Conservation (phyloP, 208 protist species). For the Borovskyia barvae region DNA sequence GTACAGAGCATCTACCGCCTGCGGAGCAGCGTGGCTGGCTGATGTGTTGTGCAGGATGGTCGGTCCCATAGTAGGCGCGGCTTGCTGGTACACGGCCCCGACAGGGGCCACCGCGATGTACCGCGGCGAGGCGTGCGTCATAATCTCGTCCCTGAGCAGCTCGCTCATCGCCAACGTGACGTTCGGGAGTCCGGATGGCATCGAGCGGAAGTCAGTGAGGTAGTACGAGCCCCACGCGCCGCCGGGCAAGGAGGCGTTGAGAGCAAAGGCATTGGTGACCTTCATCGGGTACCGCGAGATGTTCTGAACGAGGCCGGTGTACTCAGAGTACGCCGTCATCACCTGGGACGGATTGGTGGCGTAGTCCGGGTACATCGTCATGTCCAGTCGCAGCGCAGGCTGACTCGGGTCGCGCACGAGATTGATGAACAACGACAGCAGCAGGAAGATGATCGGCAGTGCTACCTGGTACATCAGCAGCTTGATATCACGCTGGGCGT, state of each 20-base stretch:
- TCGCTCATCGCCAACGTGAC: slow-evolving; percentile 35
- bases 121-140: slow-evolving; percentile 31
- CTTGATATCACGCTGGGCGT: slow-evolving; percentile 65
- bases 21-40: slow-evolving; percentile 45
- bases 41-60: slow-evolving; percentile 67
- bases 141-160: slow-evolving; percentile 25
- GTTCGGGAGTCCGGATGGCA: slow-evolving; percentile 14
- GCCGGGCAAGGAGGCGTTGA: slow-evolving; percentile 13
- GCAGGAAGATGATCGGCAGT: slow-evolving; percentile 69
- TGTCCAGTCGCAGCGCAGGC: slow-evolving; percentile 57
- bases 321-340: slow-evolving; percentile 25
- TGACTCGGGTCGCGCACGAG: slow-evolving; percentile 51
- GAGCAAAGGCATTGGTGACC: slow-evolving; percentile 28
- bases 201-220: slow-evolving; percentile 20
- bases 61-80: slow-evolving; percentile 18
- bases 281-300: background rate
- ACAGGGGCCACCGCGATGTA: slow-evolving; percentile 50
- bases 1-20: slow-evolving; percentile 56
- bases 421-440: slow-evolving; percentile 71
- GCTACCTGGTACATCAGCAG: slow-evolving; percentile 76
- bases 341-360: slow-evolving; percentile 40
- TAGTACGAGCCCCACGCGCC: slow-evolving; percentile 30
- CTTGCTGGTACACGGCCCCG: slow-evolving; percentile 21
- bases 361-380: slow-evolving; percentile 64
- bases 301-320: slow-evolving; percentile 5